Percentiles rank a stretch among this genome's conserved stretches.
phyloP scores from a whole-genome alignment of 177 flowering plant genomes.

The Vitis hybrid region DNA sequence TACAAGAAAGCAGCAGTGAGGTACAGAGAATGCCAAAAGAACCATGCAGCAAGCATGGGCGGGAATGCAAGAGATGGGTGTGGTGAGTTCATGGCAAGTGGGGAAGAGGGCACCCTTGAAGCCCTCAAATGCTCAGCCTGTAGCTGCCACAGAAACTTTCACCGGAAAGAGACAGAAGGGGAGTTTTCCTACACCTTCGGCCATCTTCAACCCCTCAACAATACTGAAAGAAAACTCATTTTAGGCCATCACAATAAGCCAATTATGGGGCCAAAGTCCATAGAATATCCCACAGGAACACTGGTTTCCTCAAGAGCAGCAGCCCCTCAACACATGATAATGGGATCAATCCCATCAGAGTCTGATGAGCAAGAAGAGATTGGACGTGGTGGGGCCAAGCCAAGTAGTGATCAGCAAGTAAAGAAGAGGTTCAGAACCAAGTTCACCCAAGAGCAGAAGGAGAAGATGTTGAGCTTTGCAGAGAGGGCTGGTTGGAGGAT shows the following conservation, averaged over 20 bases:
- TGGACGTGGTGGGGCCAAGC: background rate
- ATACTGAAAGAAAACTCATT: background rate
- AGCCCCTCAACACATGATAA: background rate
- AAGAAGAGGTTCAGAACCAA: constrained; percentile 27
- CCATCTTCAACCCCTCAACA: background rate
- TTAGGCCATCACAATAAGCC: constrained; percentile 5
- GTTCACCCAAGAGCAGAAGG: constrained; percentile 25
- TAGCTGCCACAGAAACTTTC: constrained; percentile 34
- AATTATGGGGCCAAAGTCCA: background rate
- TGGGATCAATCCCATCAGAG: constrained; percentile 15
- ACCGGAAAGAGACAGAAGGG: constrained; percentile 20
- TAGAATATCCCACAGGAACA: background rate
- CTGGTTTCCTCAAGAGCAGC: background rate
- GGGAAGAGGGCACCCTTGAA: constrained; percentile 27
- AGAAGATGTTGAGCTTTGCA: constrained; percentile 24
- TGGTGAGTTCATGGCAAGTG: constrained; percentile 30
- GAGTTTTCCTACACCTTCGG: background rate
- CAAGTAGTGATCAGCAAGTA: constrained; percentile 2
- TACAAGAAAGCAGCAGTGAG: constrained; percentile 3
- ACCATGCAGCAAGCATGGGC: constrained; percentile 27
- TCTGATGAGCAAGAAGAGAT: constrained; percentile 14
- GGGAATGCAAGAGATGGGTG: constrained; percentile 32
- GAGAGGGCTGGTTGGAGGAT: constrained; percentile 27
- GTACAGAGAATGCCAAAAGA: constrained; percentile 27
- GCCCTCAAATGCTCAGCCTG: constrained; percentile 34